phyloP scores from a whole-genome alignment of 352 stramenopile genomes.

The Phytophthora ohioensis region DNA sequence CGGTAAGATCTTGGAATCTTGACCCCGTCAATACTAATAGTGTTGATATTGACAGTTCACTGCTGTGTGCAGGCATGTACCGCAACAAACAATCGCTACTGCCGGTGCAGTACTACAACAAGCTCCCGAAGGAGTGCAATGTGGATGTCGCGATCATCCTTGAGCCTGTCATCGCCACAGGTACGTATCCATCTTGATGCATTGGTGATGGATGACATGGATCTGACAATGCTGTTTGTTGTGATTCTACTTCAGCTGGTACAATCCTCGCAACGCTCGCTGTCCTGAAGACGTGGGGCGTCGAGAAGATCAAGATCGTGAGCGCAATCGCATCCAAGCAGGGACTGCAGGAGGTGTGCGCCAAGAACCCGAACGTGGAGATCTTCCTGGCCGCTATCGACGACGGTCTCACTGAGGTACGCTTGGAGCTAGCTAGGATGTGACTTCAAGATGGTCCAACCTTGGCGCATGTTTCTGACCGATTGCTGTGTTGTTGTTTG shows the following conservation, averaged over 20 bases:
- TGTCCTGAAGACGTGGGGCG: slow-evolving; percentile 97
- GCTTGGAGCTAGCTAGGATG: slow-evolving; percentile 28
- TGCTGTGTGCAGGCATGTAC: slow-evolving; percentile 74
- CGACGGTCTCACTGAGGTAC: slow-evolving; percentile 75
- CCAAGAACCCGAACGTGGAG: slow-evolving; percentile 82
- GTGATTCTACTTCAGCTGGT: slow-evolving; percentile 50
- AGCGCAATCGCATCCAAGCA: slow-evolving; percentile 94
- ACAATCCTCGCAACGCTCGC: slow-evolving; percentile 95
- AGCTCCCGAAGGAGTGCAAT: slow-evolving; percentile 95
- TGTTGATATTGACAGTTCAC: slow-evolving; percentile 2
- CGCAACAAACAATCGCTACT: slow-evolving; percentile 91
- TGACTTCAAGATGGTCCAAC: slow-evolving; percentile 30
- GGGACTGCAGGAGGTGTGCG: slow-evolving; percentile 88
- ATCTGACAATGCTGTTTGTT: background rate
- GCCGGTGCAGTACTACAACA: slow-evolving; percentile 99
- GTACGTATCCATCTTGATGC: slow-evolving; percentile 31
- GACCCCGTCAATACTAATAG: background rate
- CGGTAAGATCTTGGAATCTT: slow-evolving; percentile 73
- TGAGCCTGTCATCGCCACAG: slow-evolving; percentile 97
- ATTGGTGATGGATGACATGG: background rate
- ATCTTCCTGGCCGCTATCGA: slow-evolving; percentile 84
- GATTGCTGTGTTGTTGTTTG: slow-evolving; percentile 17
- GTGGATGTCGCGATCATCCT: slow-evolving; percentile 95
- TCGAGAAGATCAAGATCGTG: slow-evolving; percentile 94
- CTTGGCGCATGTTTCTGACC: slow-evolving; percentile 35